Base-by-base conservation (phyloP, 768 basidiomycete species). In the Hysterangium stoloniferum region DNA sequence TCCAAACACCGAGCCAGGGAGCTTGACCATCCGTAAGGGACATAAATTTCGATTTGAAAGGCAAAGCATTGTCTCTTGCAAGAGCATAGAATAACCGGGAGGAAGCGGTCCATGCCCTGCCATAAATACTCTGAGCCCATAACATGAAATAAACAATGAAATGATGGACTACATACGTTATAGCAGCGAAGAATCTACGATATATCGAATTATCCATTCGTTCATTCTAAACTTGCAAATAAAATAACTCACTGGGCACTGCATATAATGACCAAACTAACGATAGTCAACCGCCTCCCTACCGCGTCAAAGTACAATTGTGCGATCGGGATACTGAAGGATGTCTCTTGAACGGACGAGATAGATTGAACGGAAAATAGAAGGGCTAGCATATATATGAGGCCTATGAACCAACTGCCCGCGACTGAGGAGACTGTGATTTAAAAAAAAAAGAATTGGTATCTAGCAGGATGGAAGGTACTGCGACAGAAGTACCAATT, bases 351-450 rank as follows among this genome's bases (percentile, higher is more conserved):
- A 4, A 80, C 71, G 47, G 56, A 68, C 2, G 69, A 43, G 56
- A 79, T 75, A 56, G 68, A 75, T 52, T 77, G 78, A 29, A 79
- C 71, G 33, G 76, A 71, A 60, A 78, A 79, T 43, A 80, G 72
- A 20, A 79, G 70, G 7, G 78, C 72, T 40, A 79, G 73, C 74
- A 79, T 75, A 64, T 78, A 79, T 15, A 64, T 70, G 45, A 79
- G 67, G 4, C 77, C 78, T 52, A 79, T 71, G 41, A 78, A 33
- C 77, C 77, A 79, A 11, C 76, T 78, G 28, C 78, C 76, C 11
- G 70, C 67, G 54, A 80, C 75, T 29, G 49, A 51, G 6, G 49
- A 41, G n/a, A 51, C 49, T 51, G 27, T 12, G 34, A 13, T 6
- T 37, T 3, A 45, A 17, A 8, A 15, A 6, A 34, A 34, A 34